Evolutionary conservation across 2,329 filamentous ascomycete species (phyloP), one percentile per base, ranked within the genome.

Genomic region (Lizonia empirigonia): DNA sequence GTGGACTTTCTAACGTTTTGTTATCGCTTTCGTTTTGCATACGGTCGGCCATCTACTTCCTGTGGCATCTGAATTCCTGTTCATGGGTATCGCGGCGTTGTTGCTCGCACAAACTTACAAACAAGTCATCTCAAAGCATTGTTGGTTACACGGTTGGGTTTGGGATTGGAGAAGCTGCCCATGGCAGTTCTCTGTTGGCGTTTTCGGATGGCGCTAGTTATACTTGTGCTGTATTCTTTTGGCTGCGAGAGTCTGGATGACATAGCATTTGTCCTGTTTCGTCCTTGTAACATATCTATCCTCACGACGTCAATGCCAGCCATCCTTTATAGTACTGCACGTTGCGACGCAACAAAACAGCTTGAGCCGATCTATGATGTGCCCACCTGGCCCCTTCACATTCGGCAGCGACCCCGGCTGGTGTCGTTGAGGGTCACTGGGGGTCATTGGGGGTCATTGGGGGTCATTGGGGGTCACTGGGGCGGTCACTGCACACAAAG

Each of bases 301-400:
- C 38, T 49, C 46, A 49, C 38, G 46, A 42, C 38, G 26, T 49
- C 26, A 37, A 49, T 49, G 46, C 36, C 37, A 40, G n/a, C n/a
- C n/a, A n/a, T n/a, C n/a, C n/a, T n/a, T n/a, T n/a, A n/a, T n/a
- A n/a, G n/a, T n/a, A n/a, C n/a, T n/a, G n/a, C n/a, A n/a, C n/a
- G n/a, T n/a, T n/a, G n/a, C n/a, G n/a, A n/a, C n/a, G n/a, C n/a
- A n/a, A n/a, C 35, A 15, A 10, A 26, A n/a, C n/a, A n/a, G n/a
- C n/a, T n/a, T 26, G 24, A 10, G 24, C 10, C 10, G n/a, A n/a
- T n/a, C n/a, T n/a, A n/a, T n/a, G n/a, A n/a, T n/a, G n/a, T n/a
- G n/a, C n/a, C n/a, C n/a, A n/a, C n/a, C n/a, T n/a, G n/a, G n/a
- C n/a, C n/a, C n/a, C n/a, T n/a, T n/a, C n/a, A n/a, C n/a, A n/a